phyloP scores from a whole-genome alignment of 352 stramenopile species.

The Globisporangium canariense region DNA sequence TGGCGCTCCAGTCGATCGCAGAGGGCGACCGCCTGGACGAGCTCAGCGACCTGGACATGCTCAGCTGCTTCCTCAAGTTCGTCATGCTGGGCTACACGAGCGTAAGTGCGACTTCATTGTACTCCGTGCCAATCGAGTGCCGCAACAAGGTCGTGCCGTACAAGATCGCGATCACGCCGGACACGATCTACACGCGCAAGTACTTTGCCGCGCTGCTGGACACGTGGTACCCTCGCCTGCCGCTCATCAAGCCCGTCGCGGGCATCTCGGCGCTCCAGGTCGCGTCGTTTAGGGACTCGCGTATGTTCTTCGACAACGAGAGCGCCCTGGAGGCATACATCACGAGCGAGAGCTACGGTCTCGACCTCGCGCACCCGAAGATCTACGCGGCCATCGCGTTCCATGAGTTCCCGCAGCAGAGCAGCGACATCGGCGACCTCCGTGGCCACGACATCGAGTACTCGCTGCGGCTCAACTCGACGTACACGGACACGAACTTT shows the following conservation, averaged over 20 bases:
- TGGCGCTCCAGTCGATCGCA: slow-evolving; percentile 42
- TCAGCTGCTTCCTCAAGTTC: slow-evolving; percentile 47
- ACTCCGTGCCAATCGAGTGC: slow-evolving; percentile 45
- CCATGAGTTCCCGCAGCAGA: slow-evolving; percentile 34
- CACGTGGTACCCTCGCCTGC: slow-evolving; percentile 57
- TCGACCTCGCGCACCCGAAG: slow-evolving; percentile 43
- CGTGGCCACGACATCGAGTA: slow-evolving; percentile 45
- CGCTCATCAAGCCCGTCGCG: slow-evolving; percentile 31
- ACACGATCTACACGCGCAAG: slow-evolving; percentile 60
- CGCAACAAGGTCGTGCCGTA: slow-evolving; percentile 56
- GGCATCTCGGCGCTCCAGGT: slow-evolving; percentile 43
- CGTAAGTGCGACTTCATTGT: slow-evolving; percentile 26
- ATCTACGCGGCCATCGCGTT: slow-evolving; percentile 72
- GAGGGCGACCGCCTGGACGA: slow-evolving; percentile 46
- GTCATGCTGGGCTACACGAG: slow-evolving; percentile 51
- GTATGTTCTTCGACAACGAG: slow-evolving; percentile 60
- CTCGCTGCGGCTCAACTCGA: slow-evolving; percentile 68
- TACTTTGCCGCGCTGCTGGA: slow-evolving; percentile 51
- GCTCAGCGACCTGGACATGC: slow-evolving; percentile 32
- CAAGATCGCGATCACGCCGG: slow-evolving; percentile 69
- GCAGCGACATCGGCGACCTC: slow-evolving; percentile 32
- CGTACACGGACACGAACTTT: slow-evolving; percentile 27
- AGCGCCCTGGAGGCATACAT: slow-evolving; percentile 52
- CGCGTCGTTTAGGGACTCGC: slow-evolving; percentile 53
- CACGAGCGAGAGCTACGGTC: slow-evolving; percentile 42